Evolutionary conservation across 73 alveolate species (phyloP).

Genomic region (Stentor coeruleus): DNA sequence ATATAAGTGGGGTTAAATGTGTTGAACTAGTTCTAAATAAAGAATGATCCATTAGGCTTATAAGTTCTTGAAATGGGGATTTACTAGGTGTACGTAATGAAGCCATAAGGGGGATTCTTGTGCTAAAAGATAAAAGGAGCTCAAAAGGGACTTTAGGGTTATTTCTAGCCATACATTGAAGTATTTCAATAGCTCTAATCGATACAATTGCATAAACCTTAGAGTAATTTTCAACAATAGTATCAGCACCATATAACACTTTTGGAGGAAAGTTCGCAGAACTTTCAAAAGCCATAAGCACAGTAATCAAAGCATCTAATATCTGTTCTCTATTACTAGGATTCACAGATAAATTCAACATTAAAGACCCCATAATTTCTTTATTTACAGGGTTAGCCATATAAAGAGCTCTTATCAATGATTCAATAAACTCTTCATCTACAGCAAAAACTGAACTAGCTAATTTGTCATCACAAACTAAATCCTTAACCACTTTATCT

Average conservation of each 20-base stretch:
- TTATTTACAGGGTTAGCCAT: background rate
- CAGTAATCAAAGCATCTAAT: background rate
- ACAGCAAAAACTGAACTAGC: background rate
- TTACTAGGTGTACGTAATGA: background rate
- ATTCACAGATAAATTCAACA: background rate
- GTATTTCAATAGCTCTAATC: background rate
- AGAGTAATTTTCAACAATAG: background rate
- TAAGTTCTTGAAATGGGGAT: background rate
- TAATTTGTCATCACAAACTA: conserved; percentile 12
- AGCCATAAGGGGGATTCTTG: background rate
- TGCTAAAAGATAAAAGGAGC: background rate
- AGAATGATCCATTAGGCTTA: background rate
- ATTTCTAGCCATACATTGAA: background rate
- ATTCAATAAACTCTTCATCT: background rate
- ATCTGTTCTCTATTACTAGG: background rate
- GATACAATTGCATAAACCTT: background rate
- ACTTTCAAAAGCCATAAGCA: background rate
- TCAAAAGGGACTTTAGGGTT: background rate
- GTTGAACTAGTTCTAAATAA: background rate
- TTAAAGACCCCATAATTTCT: background rate
- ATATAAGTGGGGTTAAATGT: background rate
- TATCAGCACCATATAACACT: conserved; percentile 1
- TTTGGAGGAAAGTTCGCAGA: background rate
- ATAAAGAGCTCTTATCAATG: conserved; percentile 6
- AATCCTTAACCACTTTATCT: background rate